Evolutionary conservation across 495 filamentous ascomycete species (phyloP).

Genomic region (Sordaria brevicollis): DNA sequence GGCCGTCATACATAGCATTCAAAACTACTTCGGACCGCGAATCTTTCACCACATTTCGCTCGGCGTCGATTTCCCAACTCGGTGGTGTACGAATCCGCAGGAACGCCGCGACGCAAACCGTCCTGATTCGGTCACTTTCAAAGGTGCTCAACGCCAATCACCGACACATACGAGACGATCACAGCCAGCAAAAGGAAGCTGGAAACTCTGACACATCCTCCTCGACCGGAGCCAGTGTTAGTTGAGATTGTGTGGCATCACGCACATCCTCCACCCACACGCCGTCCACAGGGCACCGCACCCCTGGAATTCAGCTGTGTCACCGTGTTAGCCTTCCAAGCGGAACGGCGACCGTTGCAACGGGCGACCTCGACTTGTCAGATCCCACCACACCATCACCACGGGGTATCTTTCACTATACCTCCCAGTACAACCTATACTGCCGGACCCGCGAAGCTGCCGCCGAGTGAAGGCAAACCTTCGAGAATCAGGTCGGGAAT

Average conservation of each 20-base stretch:
- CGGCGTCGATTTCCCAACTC: neutral
- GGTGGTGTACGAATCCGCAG: neutral
- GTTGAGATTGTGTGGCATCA: neutral
- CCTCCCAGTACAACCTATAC: too few species aligned
- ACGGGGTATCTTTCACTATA: too few species aligned
- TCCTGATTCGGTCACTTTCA: neutral
- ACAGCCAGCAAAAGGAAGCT: neutral
- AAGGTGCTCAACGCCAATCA: neutral
- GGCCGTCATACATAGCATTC: neutral
- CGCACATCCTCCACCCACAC: neutral
- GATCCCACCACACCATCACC: neutral
- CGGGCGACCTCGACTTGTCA: neutral
- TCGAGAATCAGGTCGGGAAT: neutral
- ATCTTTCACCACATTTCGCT: neutral
- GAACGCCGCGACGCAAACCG: neutral
- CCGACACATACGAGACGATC: neutral
- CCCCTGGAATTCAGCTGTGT: neutral
- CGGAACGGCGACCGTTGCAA: conserved; percentile 2
- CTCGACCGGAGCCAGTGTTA: neutral
- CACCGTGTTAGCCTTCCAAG: conserved; percentile 1
- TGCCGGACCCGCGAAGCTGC: neutral
- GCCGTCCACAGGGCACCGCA: neutral
- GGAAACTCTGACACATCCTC: neutral
- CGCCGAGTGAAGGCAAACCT: neutral
- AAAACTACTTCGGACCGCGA: neutral